Evolutionary conservation across 352 stramenopile genomes (phyloP), one percentile per base, ranked within the genome.

Genomic region (Globisporangium solare): DNA sequence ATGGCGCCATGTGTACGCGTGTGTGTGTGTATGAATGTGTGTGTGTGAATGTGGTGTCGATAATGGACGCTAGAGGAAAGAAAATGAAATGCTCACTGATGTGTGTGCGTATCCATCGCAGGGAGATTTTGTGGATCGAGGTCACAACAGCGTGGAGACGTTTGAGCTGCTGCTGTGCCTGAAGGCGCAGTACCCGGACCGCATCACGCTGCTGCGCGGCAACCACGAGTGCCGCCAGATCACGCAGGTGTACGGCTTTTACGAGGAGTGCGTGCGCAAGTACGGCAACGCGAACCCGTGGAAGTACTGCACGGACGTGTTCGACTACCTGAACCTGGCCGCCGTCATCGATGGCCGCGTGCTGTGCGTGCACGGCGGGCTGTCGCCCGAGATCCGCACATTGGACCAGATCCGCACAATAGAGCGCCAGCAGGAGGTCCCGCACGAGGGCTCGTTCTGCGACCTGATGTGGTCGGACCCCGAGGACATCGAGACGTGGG

Each of bases 391-490:
- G 71, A 83, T 99, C 46, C 82, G 86, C 18, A 98, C 92, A 48
- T 78, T 99, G 41, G 96, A 98, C 73, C 81, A 93, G 77, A 97
- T 99, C 61, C 82, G 94, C 48, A 96, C 87, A 63, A 98, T 99
- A 75, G 91, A 98, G 77, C 82, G 96, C 18, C 91, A 98, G 73
- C 91, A 97, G 69, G 95, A 98, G 82, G 95, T 98, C 54, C 92
- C 94, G 4, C 93, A 98, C 60, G 88, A 95, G 68, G 96, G 96
- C 54, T 92, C 95, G 12, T 98, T 99, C 71, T 98, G 92, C 62
- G 96, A 99, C 79, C 86, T 99, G 64, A 97, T 99, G 70, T 99
- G 97, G 97, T 97, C 93, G 18, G 97, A 99, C 68, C 97, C 97
- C 0, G 94, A 98, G 66, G 93, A 98, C 54, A 97, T 93, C 63